These are phyloP conservation scores for Cyberlindnera petersonii DNA, from an alignment of 805 yeast species.

Conservation along the genomic window DNA sequence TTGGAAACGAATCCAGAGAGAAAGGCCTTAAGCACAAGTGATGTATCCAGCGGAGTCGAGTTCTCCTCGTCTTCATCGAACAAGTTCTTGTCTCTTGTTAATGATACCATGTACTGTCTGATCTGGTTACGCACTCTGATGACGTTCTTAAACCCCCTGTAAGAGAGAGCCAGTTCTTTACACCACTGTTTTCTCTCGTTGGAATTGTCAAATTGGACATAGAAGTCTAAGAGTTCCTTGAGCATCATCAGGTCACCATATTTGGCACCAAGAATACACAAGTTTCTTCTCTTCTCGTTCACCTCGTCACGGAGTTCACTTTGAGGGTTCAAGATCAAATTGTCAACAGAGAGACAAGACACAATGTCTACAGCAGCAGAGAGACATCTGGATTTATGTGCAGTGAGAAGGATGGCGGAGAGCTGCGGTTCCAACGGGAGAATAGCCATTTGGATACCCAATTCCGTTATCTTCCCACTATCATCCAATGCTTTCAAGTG, in stretches of 20 bases:
- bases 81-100: slow-evolving; percentile 36
- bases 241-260: slow-evolving; percentile 82
- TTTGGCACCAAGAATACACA: slow-evolving; percentile 65
- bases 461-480: slow-evolving; percentile 65
- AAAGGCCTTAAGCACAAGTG: slow-evolving; percentile 69
- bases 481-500: slow-evolving; percentile 77
- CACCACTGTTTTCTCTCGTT: slow-evolving; percentile 80
- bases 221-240: slow-evolving; percentile 70
- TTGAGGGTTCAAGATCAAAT: slow-evolving; percentile 73
- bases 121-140: slow-evolving; percentile 72
- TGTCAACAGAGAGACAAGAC: slow-evolving; percentile 90
- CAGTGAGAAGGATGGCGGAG: slow-evolving; percentile 77
- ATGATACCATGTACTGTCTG: slow-evolving; percentile 55
- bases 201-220: slow-evolving; percentile 38
- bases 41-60: slow-evolving; percentile 42
- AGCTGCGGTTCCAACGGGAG: slow-evolving; percentile 91
- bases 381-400: slow-evolving; percentile 50
- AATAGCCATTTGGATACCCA: slow-evolving; percentile 85
- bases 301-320: slow-evolving; percentile 82
- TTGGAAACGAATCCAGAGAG: slow-evolving; percentile 79
- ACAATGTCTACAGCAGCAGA: slow-evolving; percentile 80
- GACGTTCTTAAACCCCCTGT: slow-evolving; percentile 78
- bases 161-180: slow-evolving; percentile 66
- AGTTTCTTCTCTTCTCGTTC: slow-evolving; percentile 65
- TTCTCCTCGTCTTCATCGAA: slow-evolving; percentile 23